These are phyloP conservation scores for Lagenidium giganteum DNA, from an alignment of 352 stramenopile genomes.

Conservation along the genomic window DNA sequence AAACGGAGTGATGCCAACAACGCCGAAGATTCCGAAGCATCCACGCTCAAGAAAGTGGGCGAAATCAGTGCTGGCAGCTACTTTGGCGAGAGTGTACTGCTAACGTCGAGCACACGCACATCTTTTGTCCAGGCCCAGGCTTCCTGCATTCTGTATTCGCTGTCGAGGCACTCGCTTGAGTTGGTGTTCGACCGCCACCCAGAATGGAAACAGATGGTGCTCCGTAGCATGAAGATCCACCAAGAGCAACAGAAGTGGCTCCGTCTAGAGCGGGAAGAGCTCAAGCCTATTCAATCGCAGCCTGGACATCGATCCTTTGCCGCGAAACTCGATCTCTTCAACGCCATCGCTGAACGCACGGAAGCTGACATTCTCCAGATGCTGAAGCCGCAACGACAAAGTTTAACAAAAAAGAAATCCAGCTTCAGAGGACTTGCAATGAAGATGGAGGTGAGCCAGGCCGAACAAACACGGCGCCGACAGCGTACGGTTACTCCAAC, in stretches of 20 bases:
- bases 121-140: conserved; percentile 22
- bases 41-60: conserved; percentile 15
- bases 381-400: too few species aligned
- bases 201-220: conserved; percentile 25
- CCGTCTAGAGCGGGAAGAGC: too few species aligned
- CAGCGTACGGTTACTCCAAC: too few species aligned
- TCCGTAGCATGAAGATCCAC: conserved; percentile 22
- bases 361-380: too few species aligned
- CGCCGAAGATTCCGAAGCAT: conserved; percentile 4
- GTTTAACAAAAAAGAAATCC: not conserved
- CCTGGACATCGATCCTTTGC: too few species aligned
- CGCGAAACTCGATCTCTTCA: too few species aligned
- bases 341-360: too few species aligned
- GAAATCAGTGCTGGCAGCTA: conserved; percentile 20
- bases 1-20: not conserved
- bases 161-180: conserved; percentile 24
- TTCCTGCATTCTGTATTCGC: conserved; percentile 26
- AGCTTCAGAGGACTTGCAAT: not conserved
- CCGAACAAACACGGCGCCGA: too few species aligned
- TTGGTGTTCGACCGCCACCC: conserved; percentile 28
- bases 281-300: too few species aligned
- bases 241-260: conserved; percentile 14
- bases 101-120: conserved; percentile 19
- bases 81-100: conserved; percentile 25
- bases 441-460: too few species aligned